These are phyloP conservation scores for Leptoxyphium fumago DNA, from an alignment of 2,329 filamentous ascomycete species.

Conservation along the genomic window DNA sequence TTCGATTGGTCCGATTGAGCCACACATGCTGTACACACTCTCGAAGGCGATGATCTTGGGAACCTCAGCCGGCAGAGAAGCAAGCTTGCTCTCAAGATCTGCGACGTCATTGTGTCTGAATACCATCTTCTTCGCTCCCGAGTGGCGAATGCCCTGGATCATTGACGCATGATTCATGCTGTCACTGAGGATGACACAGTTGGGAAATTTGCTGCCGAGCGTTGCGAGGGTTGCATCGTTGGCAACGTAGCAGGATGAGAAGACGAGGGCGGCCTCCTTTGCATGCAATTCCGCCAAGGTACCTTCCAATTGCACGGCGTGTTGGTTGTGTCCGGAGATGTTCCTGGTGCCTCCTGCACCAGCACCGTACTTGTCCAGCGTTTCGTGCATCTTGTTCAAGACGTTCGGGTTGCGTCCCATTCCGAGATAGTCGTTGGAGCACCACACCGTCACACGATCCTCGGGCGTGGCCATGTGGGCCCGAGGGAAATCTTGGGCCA, in stretches of 20 bases:
- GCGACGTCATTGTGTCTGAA: slow-evolving; percentile 97
- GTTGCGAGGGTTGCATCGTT: slow-evolving; percentile 96
- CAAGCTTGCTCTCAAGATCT: slow-evolving; percentile 84
- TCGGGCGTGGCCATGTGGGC: slow-evolving; percentile 77
- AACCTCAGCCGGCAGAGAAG: slow-evolving; percentile 65
- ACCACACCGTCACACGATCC: slow-evolving; percentile 92
- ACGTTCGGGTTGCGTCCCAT: slow-evolving; percentile 90
- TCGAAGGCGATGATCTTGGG: slow-evolving; percentile 99
- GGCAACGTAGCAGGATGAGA: slow-evolving; percentile 95
- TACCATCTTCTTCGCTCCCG: slow-evolving; percentile 89
- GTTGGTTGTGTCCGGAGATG: slow-evolving; percentile 94
- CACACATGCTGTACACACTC: slow-evolving; percentile 99
- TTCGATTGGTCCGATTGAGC: slow-evolving; percentile 89
- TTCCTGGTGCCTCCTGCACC: slow-evolving; percentile 93
- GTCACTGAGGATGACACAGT: slow-evolving; percentile 96
- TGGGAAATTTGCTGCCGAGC: slow-evolving; percentile 87
- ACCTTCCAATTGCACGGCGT: slow-evolving; percentile 71
- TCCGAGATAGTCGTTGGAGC: slow-evolving; percentile 95
- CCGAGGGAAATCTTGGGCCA: slow-evolving; percentile 89
- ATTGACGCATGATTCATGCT: slow-evolving; percentile 96
- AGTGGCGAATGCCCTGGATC: slow-evolving; percentile 98
- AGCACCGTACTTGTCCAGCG: slow-evolving; percentile 84
- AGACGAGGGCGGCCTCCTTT: slow-evolving; percentile 84
- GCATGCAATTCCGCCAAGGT: slow-evolving; percentile 78
- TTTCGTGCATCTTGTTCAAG: slow-evolving; percentile 83